These are phyloP conservation scores for Mucor racemosus DNA, from an alignment of 371 early-diverging fungal species.

Conservation along the genomic window DNA sequence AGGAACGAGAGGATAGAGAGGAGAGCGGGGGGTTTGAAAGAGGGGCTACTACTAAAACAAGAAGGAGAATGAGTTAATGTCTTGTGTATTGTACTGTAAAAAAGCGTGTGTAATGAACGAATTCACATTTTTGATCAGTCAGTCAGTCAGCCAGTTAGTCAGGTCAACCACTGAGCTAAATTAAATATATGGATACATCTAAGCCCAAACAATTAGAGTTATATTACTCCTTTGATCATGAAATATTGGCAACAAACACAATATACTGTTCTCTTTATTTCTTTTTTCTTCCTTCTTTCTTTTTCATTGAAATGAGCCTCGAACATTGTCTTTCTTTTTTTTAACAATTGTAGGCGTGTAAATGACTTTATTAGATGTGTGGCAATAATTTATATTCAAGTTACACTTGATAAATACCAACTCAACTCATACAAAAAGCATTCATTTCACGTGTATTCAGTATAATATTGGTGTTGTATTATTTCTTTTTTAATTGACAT, in stretches of 20 bases:
- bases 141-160: background rate
- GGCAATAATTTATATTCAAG: conserved; percentile 1
- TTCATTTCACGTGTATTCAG: background rate
- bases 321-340: too few relatives aligned
- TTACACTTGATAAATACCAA: background rate
- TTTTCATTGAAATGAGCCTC: background rate
- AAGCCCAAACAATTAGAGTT: background rate
- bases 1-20: background rate
- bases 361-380: background rate
- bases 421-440: background rate
- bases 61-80: conserved; percentile 4
- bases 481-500: conserved; percentile 3
- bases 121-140: background rate
- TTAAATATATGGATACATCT: background rate
- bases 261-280: background rate
- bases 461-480: background rate
- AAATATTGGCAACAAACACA: background rate
- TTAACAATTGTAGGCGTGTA: background rate
- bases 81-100: conserved; percentile 3
- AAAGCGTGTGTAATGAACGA: conserved; percentile 7
- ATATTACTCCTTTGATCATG: background rate
- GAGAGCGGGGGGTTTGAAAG: conserved; percentile 16
- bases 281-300: background rate
- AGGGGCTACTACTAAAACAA: conserved; percentile 11
- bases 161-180: background rate